Conservation (phyloP, 495 filamentous ascomycete genomes). For the Penicillium subrubescens region DNA sequence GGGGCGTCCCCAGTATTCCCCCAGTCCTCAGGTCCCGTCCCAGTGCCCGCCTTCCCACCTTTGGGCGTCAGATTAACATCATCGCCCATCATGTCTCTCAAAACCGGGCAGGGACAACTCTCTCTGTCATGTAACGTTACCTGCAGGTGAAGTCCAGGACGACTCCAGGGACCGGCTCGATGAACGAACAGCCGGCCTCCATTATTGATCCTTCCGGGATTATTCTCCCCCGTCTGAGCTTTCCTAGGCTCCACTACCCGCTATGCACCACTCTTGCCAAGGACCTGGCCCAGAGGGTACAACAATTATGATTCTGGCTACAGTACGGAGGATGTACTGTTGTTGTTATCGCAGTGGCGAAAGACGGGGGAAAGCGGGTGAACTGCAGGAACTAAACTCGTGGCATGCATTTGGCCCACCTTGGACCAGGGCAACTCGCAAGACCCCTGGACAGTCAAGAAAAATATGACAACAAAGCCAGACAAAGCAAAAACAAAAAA, state of each 20-base stretch:
- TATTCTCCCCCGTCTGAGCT: slow-evolving; percentile 1
- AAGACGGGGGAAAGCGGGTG: background rate
- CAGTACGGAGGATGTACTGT: too few relatives aligned
- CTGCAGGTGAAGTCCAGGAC: slow-evolving; percentile 9
- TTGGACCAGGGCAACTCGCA: background rate
- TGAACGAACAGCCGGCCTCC: background rate
- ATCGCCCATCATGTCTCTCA: background rate
- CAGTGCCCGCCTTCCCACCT: background rate
- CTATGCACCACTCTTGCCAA: background rate
- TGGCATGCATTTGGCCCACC: background rate
- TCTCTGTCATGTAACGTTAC: slow-evolving; percentile 30
- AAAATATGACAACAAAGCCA: background rate
- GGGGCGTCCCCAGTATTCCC: background rate
- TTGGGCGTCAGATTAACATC: slow-evolving; percentile 10
- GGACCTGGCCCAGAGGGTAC: background rate
- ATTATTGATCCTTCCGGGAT: background rate
- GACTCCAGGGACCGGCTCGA: slow-evolving; percentile 2
- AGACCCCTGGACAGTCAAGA: background rate
- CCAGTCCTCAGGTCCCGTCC: background rate
- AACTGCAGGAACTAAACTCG: slow-evolving; percentile 7
- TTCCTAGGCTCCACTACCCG: slow-evolving; percentile 3
- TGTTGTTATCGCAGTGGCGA: background rate
- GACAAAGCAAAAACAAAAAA: background rate
- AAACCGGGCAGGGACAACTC: slow-evolving; percentile 1
- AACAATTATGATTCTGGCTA: background rate